Percentiles rank a stretch among this genome's conserved stretches.
These are phyloP conservation scores for Penicillium janthinellum DNA, from an alignment of 2,329 filamentous ascomycete genomes.

Conservation along the genomic window DNA sequence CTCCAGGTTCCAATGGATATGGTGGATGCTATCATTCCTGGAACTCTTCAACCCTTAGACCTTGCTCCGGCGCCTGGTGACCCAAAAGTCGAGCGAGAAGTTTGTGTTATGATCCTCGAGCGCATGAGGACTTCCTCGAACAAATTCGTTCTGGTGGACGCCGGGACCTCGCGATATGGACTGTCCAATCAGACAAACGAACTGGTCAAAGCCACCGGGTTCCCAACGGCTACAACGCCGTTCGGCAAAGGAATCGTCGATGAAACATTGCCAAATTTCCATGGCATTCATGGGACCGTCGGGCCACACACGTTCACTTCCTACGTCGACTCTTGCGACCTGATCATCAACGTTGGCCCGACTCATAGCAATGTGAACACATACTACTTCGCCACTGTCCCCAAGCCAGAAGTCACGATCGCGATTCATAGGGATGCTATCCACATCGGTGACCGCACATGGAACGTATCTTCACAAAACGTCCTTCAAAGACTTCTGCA, in stretches of 20 bases:
- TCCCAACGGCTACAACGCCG: conserved; percentile 50
- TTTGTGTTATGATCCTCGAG: conserved; percentile 37
- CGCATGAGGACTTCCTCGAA: conserved; percentile 48
- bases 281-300: conserved; percentile 44
- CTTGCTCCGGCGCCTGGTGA: neutral
- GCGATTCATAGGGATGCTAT: neutral
- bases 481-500: neutral
- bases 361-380: conserved; percentile 10
- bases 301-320: neutral
- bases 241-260: conserved; percentile 55
- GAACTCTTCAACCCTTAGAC: conserved; percentile 5
- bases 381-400: neutral
- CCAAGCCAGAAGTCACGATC: neutral
- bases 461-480: neutral
- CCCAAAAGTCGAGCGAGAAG: conserved; percentile 14
- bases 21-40: conserved; percentile 37
- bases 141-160: conserved; percentile 56
- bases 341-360: conserved; percentile 9
- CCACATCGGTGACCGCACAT: neutral
- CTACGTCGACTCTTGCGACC: conserved; percentile 25
- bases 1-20: conserved; percentile 58
- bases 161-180: conserved; percentile 44
- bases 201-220: conserved; percentile 40
- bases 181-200: conserved; percentile 23
- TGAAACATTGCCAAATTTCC: conserved; percentile 50